Evolutionary conservation across 2,329 filamentous ascomycete species (phyloP).

Genomic region (Peltaster fructicola): DNA sequence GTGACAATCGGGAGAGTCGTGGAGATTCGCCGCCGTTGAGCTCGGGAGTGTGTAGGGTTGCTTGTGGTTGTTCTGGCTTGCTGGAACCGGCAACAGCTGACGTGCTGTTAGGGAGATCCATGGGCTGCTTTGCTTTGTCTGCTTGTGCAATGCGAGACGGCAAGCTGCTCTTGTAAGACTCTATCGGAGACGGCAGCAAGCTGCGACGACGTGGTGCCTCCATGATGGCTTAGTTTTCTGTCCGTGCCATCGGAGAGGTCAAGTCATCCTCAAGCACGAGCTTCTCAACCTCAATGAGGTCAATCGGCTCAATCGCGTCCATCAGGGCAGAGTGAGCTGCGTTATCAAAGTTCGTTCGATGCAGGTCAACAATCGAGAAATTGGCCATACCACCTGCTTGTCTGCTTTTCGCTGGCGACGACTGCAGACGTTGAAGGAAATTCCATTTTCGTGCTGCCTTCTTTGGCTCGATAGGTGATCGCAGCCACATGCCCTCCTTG

Average conservation of each 20-base stretch:
- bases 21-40: conserved; percentile 32
- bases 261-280: too few relatives aligned
- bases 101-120: too few relatives aligned
- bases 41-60: conserved; percentile 15
- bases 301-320: conserved; percentile 28
- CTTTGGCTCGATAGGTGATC: conserved; percentile 4
- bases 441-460: conserved; percentile 32
- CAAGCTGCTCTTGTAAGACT: conserved; percentile 24
- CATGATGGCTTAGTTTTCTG: too few relatives aligned
- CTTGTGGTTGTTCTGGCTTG: conserved; percentile 5
- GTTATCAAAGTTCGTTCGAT: not conserved
- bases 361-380: too few relatives aligned
- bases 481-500: conserved; percentile 22
- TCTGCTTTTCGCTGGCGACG: conserved; percentile 19
- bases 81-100: conserved; percentile 7
- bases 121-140: too few relatives aligned
- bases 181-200: too few relatives aligned
- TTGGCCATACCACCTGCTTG: too few relatives aligned
- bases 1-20: conserved; percentile 38
- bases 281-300: conserved; percentile 28
- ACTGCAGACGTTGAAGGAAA: conserved; percentile 37
- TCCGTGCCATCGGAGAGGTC: too few relatives aligned
- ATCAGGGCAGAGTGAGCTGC: conserved; percentile 40
- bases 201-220: too few relatives aligned
- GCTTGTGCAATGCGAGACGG: too few relatives aligned